A percentile compares a stretch with the other conserved stretches of the same genome.
Conservation (phyloP, 495 filamentous ascomycete genomes). For the Staphylotrichum longicolle region DNA sequence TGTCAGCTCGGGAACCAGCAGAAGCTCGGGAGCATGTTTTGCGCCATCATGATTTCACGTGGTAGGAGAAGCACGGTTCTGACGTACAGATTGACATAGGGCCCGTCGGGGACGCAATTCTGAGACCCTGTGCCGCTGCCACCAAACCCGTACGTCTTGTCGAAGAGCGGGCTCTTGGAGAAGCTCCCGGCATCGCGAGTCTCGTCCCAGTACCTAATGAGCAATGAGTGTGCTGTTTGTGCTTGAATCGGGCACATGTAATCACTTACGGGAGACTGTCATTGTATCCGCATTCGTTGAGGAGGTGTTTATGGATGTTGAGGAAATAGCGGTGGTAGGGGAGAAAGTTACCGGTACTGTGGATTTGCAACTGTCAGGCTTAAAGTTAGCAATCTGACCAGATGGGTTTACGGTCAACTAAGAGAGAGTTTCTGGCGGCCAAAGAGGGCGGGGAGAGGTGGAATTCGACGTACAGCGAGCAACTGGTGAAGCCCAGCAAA, state of each 20-base stretch:
- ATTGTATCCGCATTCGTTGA: conserved; percentile 1
- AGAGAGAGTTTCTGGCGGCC: too few species aligned
- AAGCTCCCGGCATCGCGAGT: conserved; percentile 43
- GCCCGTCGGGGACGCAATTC: conserved; percentile 42
- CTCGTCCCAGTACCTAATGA: conserved; percentile 52
- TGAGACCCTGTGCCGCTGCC: conserved; percentile 36
- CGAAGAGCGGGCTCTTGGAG: conserved; percentile 35
- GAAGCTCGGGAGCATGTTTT: too few species aligned
- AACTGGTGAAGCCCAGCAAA: conserved; percentile 2
- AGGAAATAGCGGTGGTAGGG: conserved; percentile 6
- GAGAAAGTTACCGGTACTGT: background rate
- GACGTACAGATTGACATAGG: conserved; percentile 31
- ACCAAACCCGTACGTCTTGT: conserved; percentile 37
- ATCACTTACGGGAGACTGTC: background rate
- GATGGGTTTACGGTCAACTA: too few species aligned
- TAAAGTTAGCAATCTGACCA: too few species aligned
- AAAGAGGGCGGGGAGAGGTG: too few species aligned
- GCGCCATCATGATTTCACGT: too few species aligned
- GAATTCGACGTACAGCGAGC: background rate
- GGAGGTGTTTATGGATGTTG: background rate
- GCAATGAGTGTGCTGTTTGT: background rate
- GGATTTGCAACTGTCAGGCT: conserved; percentile 3
- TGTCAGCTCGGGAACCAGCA: too few species aligned
- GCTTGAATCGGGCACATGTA: background rate
- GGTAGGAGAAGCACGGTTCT: too few species aligned